Evolutionary conservation across 768 basidiomycete species (phyloP), one percentile per base, ranked within the genome.

Genomic region (Neoboletus magnificus): DNA sequence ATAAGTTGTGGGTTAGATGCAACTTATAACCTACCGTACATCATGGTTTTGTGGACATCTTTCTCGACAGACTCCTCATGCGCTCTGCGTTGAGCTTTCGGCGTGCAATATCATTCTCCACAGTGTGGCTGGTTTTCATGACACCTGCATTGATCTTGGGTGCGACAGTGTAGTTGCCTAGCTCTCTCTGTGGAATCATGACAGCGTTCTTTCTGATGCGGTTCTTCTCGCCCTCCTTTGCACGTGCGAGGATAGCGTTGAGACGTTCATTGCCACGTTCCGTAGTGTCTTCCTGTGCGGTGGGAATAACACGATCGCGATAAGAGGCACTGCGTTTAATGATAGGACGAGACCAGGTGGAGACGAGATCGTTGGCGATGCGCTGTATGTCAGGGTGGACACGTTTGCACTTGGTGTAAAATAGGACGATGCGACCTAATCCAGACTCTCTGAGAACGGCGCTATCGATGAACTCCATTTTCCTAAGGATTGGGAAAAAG

Each of bases 401-500:
- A 43, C 93, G 88, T 70, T 89, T 92, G 79, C 89, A 91, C 67
- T 94, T 94, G 23, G 94, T 96, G 78, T 99, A 99, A 74, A 98
- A 98, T 29, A 96, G 76, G 37, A 98, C 78, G 62, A 98, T 81
- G 55, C 87, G 87, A 16, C 97, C 97, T 5, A 99, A 79, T 0
- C 86, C 85, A 1, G 91, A 91, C 68, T 96, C 92, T 69, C 95
- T 96, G 63, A 99, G 86, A 6, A 91, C 91, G 20, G 84, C 73
- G 32, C 86, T 85, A 73, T 98, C 96, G 66, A 98, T 94, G 64
- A 89, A 90, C 59, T 91, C 88, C 87, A 98, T 92, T 77, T 88
- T 92, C 58, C 78, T 79, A 11, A 99, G 76, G 50, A 87, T 81
- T 32, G 82, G 80, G 73, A 98, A 93, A 61, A 98, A 86, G 50